A percentile compares a stretch with the other conserved stretches of the same genome.
phyloP scores from a whole-genome alignment of 139 green algal genomes.

The Coccomyxa sp. region DNA sequence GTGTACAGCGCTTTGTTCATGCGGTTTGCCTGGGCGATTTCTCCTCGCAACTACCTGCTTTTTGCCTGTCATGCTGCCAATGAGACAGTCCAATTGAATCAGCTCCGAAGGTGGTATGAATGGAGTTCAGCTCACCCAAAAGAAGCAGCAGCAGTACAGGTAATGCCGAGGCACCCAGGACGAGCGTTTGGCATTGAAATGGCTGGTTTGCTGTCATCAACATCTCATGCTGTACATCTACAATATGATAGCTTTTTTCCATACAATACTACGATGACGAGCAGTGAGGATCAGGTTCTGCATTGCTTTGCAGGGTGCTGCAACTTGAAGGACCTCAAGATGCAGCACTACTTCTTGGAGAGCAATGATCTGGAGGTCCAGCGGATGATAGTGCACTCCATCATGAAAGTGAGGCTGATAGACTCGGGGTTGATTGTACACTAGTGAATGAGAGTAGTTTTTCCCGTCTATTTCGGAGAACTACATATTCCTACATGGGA shows the following conservation, averaged over 20 bases:
- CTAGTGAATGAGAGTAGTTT: too few relatives aligned
- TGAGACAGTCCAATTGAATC: slow-evolving; percentile 67
- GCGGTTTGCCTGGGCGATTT: slow-evolving; percentile 59
- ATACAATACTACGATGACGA: neutral
- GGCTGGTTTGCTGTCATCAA: neutral
- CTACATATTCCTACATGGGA: neutral
- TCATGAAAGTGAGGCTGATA: too few relatives aligned
- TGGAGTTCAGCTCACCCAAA: neutral
- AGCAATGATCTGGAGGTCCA: too few relatives aligned
- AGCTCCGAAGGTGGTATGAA: slow-evolving; percentile 42
- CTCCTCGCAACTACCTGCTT: slow-evolving; percentile 72
- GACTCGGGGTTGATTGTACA: too few relatives aligned
- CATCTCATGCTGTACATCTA: neutral
- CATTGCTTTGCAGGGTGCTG: neutral
- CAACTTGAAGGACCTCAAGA: too few relatives aligned
- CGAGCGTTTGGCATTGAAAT: too few relatives aligned
- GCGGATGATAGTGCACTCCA: too few relatives aligned
- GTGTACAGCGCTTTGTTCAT: slow-evolving; percentile 80
- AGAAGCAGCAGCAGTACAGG: neutral
- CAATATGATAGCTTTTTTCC: neutral
- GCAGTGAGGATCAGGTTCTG: neutral
- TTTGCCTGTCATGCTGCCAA: slow-evolving; percentile 74
- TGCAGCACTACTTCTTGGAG: too few relatives aligned
- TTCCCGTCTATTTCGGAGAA: too few relatives aligned
- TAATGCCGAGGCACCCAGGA: neutral